These are phyloP conservation scores for Saccharomycopsis lassenensis DNA, from an alignment of 805 yeast genomes.

Conservation along the genomic window DNA sequence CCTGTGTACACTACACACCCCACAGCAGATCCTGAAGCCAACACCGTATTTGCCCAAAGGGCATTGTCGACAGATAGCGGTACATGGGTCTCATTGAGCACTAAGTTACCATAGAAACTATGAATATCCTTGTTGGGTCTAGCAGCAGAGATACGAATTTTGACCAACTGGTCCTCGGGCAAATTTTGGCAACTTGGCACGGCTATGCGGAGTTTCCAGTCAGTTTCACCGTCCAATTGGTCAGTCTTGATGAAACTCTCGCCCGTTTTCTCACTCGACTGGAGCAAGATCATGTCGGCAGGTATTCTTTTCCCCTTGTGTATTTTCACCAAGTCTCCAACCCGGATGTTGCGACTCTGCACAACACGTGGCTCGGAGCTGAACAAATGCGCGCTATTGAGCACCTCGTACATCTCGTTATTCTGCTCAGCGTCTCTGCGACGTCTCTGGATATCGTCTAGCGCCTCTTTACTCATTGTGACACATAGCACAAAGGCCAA, in stretches of 20 bases:
- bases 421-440: constrained; percentile 86
- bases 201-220: constrained; percentile 90
- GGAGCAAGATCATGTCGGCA: constrained; percentile 81
- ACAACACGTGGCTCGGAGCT: too few species aligned
- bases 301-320: constrained; percentile 84
- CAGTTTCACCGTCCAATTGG: constrained; percentile 98
- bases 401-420: constrained; percentile 66
- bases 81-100: constrained; percentile 43
- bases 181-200: constrained; percentile 58
- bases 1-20: constrained; percentile 91
- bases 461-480: constrained; percentile 92
- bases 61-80: constrained; percentile 84
- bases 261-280: constrained; percentile 71
- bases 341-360: constrained; percentile 54
- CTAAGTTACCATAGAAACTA: constrained; percentile 63
- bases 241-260: constrained; percentile 94
- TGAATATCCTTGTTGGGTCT: constrained; percentile 82
- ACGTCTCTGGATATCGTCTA: constrained; percentile 86
- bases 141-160: constrained; percentile 54
- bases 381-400: constrained; percentile 29
- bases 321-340: constrained; percentile 75
- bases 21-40: constrained; percentile 86
- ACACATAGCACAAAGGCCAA: constrained; percentile 84
- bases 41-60: constrained; percentile 95
- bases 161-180: constrained; percentile 39